Evolutionary conservation across 805 yeast genomes (phyloP).

Genomic region (Spathaspora passalidarum): DNA sequence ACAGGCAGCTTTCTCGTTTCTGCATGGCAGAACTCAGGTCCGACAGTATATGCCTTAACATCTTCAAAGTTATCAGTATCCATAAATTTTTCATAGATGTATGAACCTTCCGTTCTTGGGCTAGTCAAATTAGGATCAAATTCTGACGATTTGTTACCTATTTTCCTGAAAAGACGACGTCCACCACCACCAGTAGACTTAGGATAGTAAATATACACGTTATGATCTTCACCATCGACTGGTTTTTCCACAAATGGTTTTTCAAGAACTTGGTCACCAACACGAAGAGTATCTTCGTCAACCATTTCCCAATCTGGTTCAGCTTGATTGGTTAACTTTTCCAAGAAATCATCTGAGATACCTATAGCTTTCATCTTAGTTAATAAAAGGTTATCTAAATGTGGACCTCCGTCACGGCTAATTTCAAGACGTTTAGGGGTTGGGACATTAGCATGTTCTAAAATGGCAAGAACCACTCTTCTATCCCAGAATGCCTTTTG

Average conservation of each 20-base stretch:
- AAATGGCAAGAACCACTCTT: slow-evolving; percentile 73
- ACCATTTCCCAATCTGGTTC: slow-evolving; percentile 88
- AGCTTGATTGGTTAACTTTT: slow-evolving; percentile 57
- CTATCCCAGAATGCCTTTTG: slow-evolving; percentile 98
- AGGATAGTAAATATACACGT: slow-evolving; percentile 88
- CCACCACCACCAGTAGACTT: slow-evolving; percentile 96
- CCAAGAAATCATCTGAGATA: slow-evolving; percentile 43
- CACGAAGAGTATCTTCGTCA: slow-evolving; percentile 70
- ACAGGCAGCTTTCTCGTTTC: slow-evolving; percentile 98
- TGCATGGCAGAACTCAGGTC: slow-evolving; percentile 88
- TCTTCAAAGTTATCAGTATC: slow-evolving; percentile 98
- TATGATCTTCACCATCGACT: slow-evolving; percentile 98
- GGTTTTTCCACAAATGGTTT: slow-evolving; percentile 99
- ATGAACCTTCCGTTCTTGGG: slow-evolving; percentile 90
- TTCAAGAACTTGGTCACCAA: slow-evolving; percentile 64
- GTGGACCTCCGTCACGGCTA: slow-evolving; percentile 96
- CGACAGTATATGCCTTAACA: slow-evolving; percentile 97
- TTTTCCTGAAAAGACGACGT: slow-evolving; percentile 86
- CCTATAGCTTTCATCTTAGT: slow-evolving; percentile 45
- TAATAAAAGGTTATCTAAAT: slow-evolving; percentile 56
- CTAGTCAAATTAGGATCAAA: slow-evolving; percentile 74
- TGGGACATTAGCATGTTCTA: slow-evolving; percentile 81
- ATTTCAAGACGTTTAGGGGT: slow-evolving; percentile 88
- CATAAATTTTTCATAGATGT: slow-evolving; percentile 90
- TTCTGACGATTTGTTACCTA: slow-evolving; percentile 95